Base-by-base conservation (phyloP, 192 early-diverging fungal genomes). In the Phlyctochytrium bullatum region DNA sequence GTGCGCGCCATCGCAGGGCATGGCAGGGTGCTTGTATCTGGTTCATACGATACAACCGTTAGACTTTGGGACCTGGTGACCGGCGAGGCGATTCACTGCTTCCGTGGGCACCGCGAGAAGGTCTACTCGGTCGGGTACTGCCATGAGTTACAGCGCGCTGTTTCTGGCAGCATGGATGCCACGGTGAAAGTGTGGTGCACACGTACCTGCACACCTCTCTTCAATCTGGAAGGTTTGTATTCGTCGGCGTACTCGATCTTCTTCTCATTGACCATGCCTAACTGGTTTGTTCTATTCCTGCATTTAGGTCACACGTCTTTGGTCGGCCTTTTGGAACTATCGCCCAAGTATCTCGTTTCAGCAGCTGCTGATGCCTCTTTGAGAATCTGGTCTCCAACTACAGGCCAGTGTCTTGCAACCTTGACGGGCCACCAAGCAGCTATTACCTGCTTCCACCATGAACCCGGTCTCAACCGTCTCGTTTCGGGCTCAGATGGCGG, bases 401-500 rank as follows among this genome's bases (percentile, higher is more conserved):
- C 64, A 70, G 87, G 64, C 63, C 81, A 67, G 61, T 91, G 70
- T 83, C 86, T 81, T 78, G 83, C 84, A 1, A 78, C 69, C 50
- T 83, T 88, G 61, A 88, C 81, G 36, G 94, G 82, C n/a, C 95
- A 93, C 70, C 70, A 71, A 32, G 91, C 84, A 31, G 95, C 97
- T 6, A 99, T 99, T 52, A 99, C 97, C 1, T 98, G 96, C 67
- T 97, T 99, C 79, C 96, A 99, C 73, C 92, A 97, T 73, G 97
- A 99, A 72, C 78, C 81, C 17, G 86, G 83, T 12, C 80, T 86
- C 32, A 96, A 97, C 70, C 77, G 84, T 53, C 90, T 98, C 23
- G 93, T 98, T 30, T 94, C 92, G 17, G 97, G 97, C 1, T 92
- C 92, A 2, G 97, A 96, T 63, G 91, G 90, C 3, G 92, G 92